Base-by-base conservation (phyloP, 176 grass and related monocot genomes). In the Avena atlantica region DNA sequence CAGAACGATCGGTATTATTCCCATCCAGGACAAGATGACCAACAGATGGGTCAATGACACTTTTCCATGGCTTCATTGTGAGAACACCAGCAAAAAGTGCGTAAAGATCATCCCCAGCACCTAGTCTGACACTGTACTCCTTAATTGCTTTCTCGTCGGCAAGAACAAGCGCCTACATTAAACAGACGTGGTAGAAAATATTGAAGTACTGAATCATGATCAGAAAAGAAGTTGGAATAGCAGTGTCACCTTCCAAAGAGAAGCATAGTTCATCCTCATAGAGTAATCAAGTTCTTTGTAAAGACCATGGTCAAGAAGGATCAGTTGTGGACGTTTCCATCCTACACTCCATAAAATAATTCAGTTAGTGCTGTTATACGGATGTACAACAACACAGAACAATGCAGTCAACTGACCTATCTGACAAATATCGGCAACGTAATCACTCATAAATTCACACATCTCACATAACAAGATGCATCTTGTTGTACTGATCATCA, bases 221-320 rank as follows among this genome's bases (percentile, higher is more conserved):
- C 15, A 19, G 52, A 88, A 62, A 76, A 78, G 20, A 82, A 84
- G 84, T 12, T 87, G 16, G 9, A 80, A 80, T 66, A 47, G 19
- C 8, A 48, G 10, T 85, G 27, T 78, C 76, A 95, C 93, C 96
- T 98, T 94, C 96, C 96, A 96, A 85, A 98, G 93, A 67, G 93
- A 91, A 86, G 96, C 96, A 84, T 98, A 98, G 90, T 77, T 98
- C 83, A 78, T 95, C 91, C 93, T 94, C 36, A 92, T 98, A 37
- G 87, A 25, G 56, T 90, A 57, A 84, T 98, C 92, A 67, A 98
- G 92, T 89, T 98, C 96, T 91, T 89, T 98, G 87, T 95, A 98
- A 78, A 98, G 92, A 51, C 96, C 96, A 66, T 98, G 96, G 79
- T 96, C 96, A 57, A 98, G 96, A 88, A 98, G 87, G 90, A 98